phyloP scores from a whole-genome alignment of 176 grass and related monocot genomes.

The Triticum urartu region DNA sequence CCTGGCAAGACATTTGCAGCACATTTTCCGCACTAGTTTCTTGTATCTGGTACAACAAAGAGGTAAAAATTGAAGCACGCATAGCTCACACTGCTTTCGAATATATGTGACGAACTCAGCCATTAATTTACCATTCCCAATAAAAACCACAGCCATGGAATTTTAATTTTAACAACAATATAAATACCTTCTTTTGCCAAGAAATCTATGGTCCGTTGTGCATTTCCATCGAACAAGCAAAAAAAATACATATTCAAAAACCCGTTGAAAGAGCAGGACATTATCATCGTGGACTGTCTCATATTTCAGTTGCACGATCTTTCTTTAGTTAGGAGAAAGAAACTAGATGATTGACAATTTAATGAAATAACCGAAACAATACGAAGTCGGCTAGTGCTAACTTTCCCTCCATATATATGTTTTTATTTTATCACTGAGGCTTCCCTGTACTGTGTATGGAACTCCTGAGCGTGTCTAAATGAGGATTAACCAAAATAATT shows the following conservation, averaged over 20 bases:
- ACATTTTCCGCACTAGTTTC: conserved; percentile 44
- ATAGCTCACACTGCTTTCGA: not conserved
- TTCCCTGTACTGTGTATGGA: not conserved
- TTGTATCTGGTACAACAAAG: conserved; percentile 46
- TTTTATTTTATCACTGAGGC: not conserved
- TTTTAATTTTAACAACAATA: not conserved
- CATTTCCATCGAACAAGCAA: not conserved
- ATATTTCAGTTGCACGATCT: not conserved
- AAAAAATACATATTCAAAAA: not conserved
- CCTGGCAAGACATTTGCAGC: conserved; percentile 34
- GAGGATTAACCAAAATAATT: not conserved
- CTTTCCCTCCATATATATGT: not conserved
- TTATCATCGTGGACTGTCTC: not conserved
- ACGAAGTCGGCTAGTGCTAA: not conserved
- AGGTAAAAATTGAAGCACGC: not conserved
- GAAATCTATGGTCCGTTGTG: not conserved
- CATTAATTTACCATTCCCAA: not conserved
- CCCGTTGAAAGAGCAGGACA: not conserved
- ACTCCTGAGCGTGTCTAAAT: not conserved
- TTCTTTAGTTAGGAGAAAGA: not conserved
- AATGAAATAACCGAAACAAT: too few relatives aligned
- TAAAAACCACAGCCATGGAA: not conserved
- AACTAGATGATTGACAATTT: not conserved
- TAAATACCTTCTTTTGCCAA: not conserved
- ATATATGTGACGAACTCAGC: not conserved